Evolutionary conservation across 129 eudicot species (phyloP), one percentile per base, ranked within the genome.

Genomic region (Logfia minima): DNA sequence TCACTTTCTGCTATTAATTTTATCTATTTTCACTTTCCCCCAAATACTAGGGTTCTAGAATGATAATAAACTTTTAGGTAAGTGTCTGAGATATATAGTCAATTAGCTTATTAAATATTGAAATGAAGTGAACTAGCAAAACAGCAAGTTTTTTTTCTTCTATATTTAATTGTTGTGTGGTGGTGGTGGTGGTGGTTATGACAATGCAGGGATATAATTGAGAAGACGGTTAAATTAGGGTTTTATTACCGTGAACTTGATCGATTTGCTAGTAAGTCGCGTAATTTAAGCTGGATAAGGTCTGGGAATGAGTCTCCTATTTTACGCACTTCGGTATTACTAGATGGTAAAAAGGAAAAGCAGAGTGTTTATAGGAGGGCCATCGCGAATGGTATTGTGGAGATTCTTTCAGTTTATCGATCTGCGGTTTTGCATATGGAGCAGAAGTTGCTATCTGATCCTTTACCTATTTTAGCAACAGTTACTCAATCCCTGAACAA

Each of bases 271-370:
- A 80, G 85, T 1, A 88, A 89, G 67, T 89, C 92, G 22, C 89
- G 96, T 58, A 91, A 95, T 78, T 89, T 95, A 80, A 95, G 99
- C 81, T 95, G 99, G 99, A 95, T 91, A 62, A 86, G 97, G 74
- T 74, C 86, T 6, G 81, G 80, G 35, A 82, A 80, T 22, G 86
- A 81, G 80, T 80, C 84, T 72, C 87, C 88, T 31, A 56, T 70
- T 74, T 81, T 79, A 45, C 75, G 86, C 69, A 78, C 88, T 31
- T 71, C 84, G 23, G 86, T 74, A 52, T 51, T 78, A 59, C 70
- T 9, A 16, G 88, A 86, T 70, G 86, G 79, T 78, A 83, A 75
- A 66, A 78, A 18, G 19, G 84, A 79, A 80, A 89, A 77, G 75
- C 90, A 90, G 79, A 95, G 99, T 81, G 89, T 89, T 72, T 95